Conservation (phyloP, 805 yeast species). For the Lipomyces oligophaga region DNA sequence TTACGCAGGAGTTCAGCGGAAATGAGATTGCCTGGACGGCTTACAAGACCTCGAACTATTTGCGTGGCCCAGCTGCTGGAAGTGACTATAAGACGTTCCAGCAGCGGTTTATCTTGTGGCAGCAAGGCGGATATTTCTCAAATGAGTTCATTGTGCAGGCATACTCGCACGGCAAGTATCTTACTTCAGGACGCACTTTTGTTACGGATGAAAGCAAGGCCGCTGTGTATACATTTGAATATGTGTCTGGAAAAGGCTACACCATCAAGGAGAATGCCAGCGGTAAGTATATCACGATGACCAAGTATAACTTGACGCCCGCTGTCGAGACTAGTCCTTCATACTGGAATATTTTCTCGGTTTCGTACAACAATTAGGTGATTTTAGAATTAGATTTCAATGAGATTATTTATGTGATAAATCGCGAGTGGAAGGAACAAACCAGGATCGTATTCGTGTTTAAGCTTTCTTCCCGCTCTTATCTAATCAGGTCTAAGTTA, state of each 20-base stretch:
- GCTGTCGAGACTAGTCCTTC: neutral
- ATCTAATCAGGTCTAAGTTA: too few species aligned
- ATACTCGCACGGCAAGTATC: constrained; percentile 2
- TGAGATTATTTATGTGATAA: too few species aligned
- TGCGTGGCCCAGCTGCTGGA: constrained; percentile 1
- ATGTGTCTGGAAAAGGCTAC: constrained; percentile 10
- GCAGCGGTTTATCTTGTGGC: constrained; percentile 11
- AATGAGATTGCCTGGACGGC: constrained; percentile 1
- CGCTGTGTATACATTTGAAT: constrained; percentile 2
- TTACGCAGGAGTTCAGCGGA: constrained; percentile 1
- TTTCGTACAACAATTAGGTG: too few species aligned
- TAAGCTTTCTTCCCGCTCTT: too few species aligned
- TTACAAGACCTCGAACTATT: constrained; percentile 1
- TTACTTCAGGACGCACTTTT: constrained; percentile 6
- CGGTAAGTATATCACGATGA: constrained; percentile 4
- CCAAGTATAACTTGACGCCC: constrained; percentile 1
- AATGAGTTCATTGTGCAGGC: constrained; percentile 12
- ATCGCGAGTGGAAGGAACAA: too few species aligned
- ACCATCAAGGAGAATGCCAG: constrained; percentile 2
- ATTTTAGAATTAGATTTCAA: too few species aligned
- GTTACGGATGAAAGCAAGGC: constrained; percentile 4
- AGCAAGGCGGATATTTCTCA: constrained; percentile 16
- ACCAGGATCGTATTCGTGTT: too few species aligned
- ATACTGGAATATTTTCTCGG: constrained; percentile 10
- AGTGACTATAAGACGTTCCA: neutral